These are phyloP conservation scores for Tolypocladium inflatum DNA, from an alignment of 2,329 filamentous ascomycete species.

Conservation along the genomic window DNA sequence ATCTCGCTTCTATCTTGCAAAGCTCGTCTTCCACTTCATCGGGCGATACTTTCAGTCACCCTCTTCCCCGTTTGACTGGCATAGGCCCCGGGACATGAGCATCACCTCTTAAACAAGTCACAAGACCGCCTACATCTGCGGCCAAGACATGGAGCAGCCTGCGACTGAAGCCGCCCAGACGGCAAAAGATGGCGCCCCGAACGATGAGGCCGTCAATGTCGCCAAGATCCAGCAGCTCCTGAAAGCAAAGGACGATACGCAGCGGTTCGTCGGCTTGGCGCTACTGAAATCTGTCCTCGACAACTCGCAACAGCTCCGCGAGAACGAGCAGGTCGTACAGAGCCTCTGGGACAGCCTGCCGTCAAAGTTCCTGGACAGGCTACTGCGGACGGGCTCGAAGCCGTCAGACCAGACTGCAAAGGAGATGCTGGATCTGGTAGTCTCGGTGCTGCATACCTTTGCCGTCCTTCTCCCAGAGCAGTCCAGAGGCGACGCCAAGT, in stretches of 20 bases:
- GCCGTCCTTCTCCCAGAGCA: constrained; percentile 43
- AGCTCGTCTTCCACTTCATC: neutral
- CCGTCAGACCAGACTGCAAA: constrained; percentile 34
- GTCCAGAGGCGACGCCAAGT: constrained; percentile 31
- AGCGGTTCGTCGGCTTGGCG: constrained; percentile 57
- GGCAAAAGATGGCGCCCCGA: constrained; percentile 2
- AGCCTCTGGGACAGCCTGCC: constrained; percentile 51
- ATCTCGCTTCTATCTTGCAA: neutral
- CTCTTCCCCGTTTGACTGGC: too few species aligned
- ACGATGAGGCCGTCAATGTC: constrained; percentile 12
- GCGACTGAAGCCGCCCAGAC: neutral
- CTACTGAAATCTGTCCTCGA: constrained; percentile 58
- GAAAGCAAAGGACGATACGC: constrained; percentile 53
- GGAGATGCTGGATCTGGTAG: constrained; percentile 54
- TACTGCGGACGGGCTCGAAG: constrained; percentile 45
- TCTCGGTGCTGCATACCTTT: constrained; percentile 56
- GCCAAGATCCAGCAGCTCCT: constrained; percentile 47
- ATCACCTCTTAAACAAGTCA: neutral
- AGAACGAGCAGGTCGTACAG: constrained; percentile 34
- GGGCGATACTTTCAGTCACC: too few species aligned
- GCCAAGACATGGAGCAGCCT: neutral
- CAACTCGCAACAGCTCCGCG: constrained; percentile 41
- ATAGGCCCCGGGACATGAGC: neutral
- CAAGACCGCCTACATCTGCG: neutral
- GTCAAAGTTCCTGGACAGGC: constrained; percentile 52